Evolutionary conservation across 1,284 basidiomycete species (phyloP).

Genomic region (Cutaneotrichosporon cavernicola): DNA sequence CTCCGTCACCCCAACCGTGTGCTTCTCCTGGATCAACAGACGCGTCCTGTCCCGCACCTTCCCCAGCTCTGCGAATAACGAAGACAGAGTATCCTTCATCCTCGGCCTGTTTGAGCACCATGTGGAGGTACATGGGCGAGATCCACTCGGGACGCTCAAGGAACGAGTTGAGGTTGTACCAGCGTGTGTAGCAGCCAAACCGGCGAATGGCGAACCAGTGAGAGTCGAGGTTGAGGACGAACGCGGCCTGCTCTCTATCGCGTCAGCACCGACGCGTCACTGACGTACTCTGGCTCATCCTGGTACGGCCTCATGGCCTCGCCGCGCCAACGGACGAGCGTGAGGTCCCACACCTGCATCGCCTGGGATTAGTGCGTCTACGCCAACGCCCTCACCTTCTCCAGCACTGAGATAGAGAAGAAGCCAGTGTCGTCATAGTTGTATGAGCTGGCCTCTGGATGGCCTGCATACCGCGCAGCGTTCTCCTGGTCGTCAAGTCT

Average conservation of each 20-base stretch:
- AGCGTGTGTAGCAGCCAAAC: slow-evolving; percentile 63
- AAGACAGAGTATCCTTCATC: slow-evolving; percentile 88
- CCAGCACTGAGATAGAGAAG: slow-evolving; percentile 62
- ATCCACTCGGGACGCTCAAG: slow-evolving; percentile 74
- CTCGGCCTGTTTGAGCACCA: slow-evolving; percentile 85
- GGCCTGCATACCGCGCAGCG: slow-evolving; percentile 37
- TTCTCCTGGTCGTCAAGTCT: slow-evolving; percentile 57
- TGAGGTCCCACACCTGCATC: slow-evolving; percentile 76
- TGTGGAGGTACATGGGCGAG: slow-evolving; percentile 73
- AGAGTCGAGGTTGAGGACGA: slow-evolving; percentile 79
- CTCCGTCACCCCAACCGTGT: slow-evolving; percentile 48
- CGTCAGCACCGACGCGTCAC: background rate
- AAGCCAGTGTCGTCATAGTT: slow-evolving; percentile 95
- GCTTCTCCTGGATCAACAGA: slow-evolving; percentile 30
- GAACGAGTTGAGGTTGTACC: slow-evolving; percentile 90
- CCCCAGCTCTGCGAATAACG: slow-evolving; percentile 58
- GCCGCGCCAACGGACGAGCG: slow-evolving; percentile 78
- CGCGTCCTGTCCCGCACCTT: slow-evolving; percentile 22
- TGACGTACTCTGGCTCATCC: slow-evolving; percentile 70
- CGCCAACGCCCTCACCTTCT: slow-evolving; percentile 21
- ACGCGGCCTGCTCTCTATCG: slow-evolving; percentile 73
- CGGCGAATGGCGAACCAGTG: slow-evolving; percentile 88
- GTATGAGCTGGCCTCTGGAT: slow-evolving; percentile 57
- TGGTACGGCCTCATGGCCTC: slow-evolving; percentile 76
- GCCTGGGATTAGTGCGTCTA: slow-evolving; percentile 53